A percentile compares a stretch with the other conserved stretches of the same genome.
phyloP scores from a whole-genome alignment of 345 rosid species.

The Boechera stricta region DNA sequence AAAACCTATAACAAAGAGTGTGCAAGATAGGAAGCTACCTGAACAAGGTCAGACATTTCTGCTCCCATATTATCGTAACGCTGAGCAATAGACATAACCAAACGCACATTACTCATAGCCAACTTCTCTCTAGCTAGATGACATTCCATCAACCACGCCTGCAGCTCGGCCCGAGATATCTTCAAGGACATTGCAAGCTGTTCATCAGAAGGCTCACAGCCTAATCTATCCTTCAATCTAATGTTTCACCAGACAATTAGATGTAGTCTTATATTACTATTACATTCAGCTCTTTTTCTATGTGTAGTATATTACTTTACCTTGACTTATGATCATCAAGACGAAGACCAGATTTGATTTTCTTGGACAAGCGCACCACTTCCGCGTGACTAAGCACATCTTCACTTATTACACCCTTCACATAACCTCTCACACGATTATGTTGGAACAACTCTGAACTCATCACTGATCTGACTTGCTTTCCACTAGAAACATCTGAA shows the following conservation, averaged over 20 bases:
- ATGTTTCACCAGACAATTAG: constrained; percentile 38
- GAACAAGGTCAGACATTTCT: constrained; percentile 97
- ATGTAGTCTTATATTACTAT: not conserved
- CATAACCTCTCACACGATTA: constrained; percentile 72
- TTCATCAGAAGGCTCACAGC: constrained; percentile 86
- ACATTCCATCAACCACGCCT: constrained; percentile 67
- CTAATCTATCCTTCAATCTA: constrained; percentile 82
- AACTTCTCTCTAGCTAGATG: constrained; percentile 88
- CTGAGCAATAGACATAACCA: constrained; percentile 96
- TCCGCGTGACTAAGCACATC: constrained; percentile 77
- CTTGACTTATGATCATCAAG: constrained; percentile 80
- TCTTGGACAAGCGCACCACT: constrained; percentile 79
- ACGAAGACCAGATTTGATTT: constrained; percentile 77
- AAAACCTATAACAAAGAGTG: constrained; percentile 22
- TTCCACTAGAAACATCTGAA: constrained; percentile 42
- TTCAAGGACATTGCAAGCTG: constrained; percentile 82
- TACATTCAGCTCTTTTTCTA: not conserved
- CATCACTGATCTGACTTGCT: constrained; percentile 53
- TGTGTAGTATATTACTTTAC: constrained; percentile 45
- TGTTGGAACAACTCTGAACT: constrained; percentile 66
- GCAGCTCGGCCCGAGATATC: constrained; percentile 77
- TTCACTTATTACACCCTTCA: constrained; percentile 74
- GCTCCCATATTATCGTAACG: constrained; percentile 87
- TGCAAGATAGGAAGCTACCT: constrained; percentile 55
- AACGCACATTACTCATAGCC: constrained; percentile 97